Evolutionary conservation across 805 yeast species (phyloP), one percentile per base, ranked within the genome.

Genomic region (Candida easanensis): DNA sequence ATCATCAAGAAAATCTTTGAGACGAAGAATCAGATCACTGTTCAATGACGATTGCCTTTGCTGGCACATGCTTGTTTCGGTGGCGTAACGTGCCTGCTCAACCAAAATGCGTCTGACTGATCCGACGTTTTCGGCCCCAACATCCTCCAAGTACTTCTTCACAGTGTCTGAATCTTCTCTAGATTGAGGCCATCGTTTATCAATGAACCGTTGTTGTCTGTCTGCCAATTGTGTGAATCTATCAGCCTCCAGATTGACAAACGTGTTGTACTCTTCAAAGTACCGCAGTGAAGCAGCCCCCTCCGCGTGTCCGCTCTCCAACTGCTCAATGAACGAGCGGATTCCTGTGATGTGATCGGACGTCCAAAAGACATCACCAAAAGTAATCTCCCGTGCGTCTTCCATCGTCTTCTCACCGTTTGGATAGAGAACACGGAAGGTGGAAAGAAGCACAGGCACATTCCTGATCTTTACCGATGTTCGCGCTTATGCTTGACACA

Each of bases 301-400:
- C 28, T 51, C 51, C 5, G 38, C 34, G 10, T 49, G 52, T 3
- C 60, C 59, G n/a, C 36, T 33, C 14, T 57, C 52, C 13, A 63
- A 33, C 10, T 37, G 41, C 5, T 36, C 35, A 1, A 54, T 21
- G 6, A 64, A 49, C 0, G 54, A 31, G 14, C 54, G 44, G 31
- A 63, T 53, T 9, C 69, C 68, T 4, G 57, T 50, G 15, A 49
- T 46, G 36, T 57, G 58, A 40, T 64, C 69, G n/a, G 52, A 38
- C 6, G 65, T 45, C 69, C 69, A 65, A 41, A 50, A 62, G 3
- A 44, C 40, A 22, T 57, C 58, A 3, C 26, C 22, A 23, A 38
- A 39, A n/a, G 5, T 7, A 13, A 33, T 9, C 7, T 19, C 15
- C 14, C 14, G 13, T 3, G 10, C 14, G 5, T 32, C 23, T 18